These are phyloP conservation scores for Lachnellula occidentalis DNA, from an alignment of 2,329 filamentous ascomycete genomes.

Conservation along the genomic window DNA sequence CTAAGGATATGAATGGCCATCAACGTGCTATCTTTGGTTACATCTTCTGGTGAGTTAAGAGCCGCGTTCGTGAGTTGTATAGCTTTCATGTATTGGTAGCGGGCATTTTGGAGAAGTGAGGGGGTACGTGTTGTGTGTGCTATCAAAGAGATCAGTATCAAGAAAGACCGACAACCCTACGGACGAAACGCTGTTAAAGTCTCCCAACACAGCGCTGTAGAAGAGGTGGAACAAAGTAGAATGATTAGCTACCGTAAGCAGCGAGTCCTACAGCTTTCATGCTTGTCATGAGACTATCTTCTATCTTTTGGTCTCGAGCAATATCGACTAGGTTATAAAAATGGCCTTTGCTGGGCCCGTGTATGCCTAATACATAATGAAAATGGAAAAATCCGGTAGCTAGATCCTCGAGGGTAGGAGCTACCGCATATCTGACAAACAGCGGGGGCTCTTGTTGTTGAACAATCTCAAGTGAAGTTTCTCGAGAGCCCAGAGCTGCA, in stretches of 20 bases:
- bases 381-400: constrained; percentile 24
- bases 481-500: background rate
- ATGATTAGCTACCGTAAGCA: constrained; percentile 33
- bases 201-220: no score
- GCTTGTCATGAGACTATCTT: constrained; percentile 43
- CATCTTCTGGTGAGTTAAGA: constrained; percentile 40
- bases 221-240: background rate
- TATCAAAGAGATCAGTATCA: background rate
- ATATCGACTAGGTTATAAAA: constrained; percentile 50
- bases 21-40: constrained; percentile 49
- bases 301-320: constrained; percentile 35
- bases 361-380: constrained; percentile 31
- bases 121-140: constrained; percentile 30
- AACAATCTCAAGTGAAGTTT: constrained; percentile 20
- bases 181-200: background rate
- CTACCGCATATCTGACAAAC: constrained; percentile 28
- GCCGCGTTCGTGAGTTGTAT: constrained; percentile 46
- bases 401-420: constrained; percentile 26
- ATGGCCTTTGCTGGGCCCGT: constrained; percentile 41
- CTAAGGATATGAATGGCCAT: constrained; percentile 49
- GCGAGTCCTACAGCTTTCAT: constrained; percentile 51
- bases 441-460: constrained; percentile 30
- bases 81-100: constrained; percentile 46
- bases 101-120: constrained; percentile 42
- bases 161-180: background rate